A percentile compares a stretch with the other conserved stretches of the same genome.
Evolutionary conservation across 169 alveolate genomes (phyloP).

Genomic region (Plasmodium inui): DNA sequence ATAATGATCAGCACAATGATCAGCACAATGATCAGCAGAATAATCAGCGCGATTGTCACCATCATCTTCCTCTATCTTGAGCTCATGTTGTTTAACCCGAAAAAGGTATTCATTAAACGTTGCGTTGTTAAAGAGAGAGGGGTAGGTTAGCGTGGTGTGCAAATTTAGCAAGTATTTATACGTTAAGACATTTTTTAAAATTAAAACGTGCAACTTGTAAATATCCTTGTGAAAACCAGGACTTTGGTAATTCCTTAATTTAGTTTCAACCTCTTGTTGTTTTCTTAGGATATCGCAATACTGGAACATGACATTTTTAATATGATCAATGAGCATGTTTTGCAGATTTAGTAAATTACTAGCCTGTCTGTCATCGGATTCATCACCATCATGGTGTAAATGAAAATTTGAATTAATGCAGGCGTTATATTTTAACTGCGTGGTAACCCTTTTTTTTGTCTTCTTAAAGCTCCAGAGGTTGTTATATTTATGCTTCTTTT

Average conservation of each 20-base stretch:
- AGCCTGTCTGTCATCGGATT: not conserved
- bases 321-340: conserved; percentile 4
- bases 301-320: conserved; percentile 8
- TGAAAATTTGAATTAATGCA: not conserved
- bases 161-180: conserved; percentile 52
- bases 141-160: conserved; percentile 60
- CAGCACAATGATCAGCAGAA: not conserved
- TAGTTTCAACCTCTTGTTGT: conserved; percentile 26
- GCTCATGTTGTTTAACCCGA: not conserved
- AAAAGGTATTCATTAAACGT: conserved; percentile 56
- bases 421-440: conserved; percentile 11
- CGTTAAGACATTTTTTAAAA: conserved; percentile 47
- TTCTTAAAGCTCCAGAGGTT: conserved; percentile 51
- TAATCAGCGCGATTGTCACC: not conserved
- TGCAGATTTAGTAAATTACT: conserved; percentile 2
- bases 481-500: conserved; percentile 22
- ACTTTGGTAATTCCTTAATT: conserved; percentile 39
- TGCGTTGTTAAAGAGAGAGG: conserved; percentile 18
- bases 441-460: conserved; percentile 20
- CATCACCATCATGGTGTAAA: not conserved
- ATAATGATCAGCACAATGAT: not conserved
- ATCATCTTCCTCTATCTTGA: not conserved
- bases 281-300: conserved; percentile 27
- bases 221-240: conserved; percentile 9
- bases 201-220: conserved; percentile 29